Evolutionary conservation across 2,329 filamentous ascomycete genomes (phyloP), one percentile per base, ranked within the genome.

Genomic region (Leptographium radiaticola): DNA sequence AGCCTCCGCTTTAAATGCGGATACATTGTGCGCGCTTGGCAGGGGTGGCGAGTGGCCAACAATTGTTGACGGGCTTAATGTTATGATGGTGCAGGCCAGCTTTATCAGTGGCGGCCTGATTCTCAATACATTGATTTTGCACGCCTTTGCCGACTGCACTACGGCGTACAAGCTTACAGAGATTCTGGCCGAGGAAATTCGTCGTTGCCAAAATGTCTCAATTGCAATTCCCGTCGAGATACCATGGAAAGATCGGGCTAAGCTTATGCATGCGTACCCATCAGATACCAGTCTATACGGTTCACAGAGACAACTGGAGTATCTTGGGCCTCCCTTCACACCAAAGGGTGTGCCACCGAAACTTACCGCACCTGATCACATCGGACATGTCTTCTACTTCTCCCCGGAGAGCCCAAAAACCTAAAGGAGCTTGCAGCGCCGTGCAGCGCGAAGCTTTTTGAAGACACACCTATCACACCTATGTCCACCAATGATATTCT

Each of bases 101-200:
- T 48, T 47, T 18, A 31, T 53, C 20, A 34, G 34, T 13, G 51
- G 51, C 33, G 51, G 51, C 20, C 44, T 53, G 42, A 36, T 47
- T 12, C 51, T 53, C 18, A 47, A 40, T 34, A 40, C 34, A 20
- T 20, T 53, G 12, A 36, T 48, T 15, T n/a, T 53, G 12, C 51
- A 53, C 16, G 43, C 51, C 9, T 53, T 47, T 16, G 51, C 51
- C 9, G 51, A 53, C 51, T 43, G 51, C 33, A 53, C 51, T 2
- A 53, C 51, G 5, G 33, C 51, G 13, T 53, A 53, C 43, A 53
- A 53, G 51, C 48, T 53, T 44, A 53, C 51, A 18, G 43, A 53
- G 20, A 38, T 53, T 13, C 51, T 53, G 18, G 51, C 16, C 20
- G 18, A 48, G 43, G 51, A 53, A 12, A 18, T 53, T 8, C 44